These are phyloP conservation scores for Eucalyptus regnans DNA, from an alignment of 345 rosid species.

Conservation along the genomic window DNA sequence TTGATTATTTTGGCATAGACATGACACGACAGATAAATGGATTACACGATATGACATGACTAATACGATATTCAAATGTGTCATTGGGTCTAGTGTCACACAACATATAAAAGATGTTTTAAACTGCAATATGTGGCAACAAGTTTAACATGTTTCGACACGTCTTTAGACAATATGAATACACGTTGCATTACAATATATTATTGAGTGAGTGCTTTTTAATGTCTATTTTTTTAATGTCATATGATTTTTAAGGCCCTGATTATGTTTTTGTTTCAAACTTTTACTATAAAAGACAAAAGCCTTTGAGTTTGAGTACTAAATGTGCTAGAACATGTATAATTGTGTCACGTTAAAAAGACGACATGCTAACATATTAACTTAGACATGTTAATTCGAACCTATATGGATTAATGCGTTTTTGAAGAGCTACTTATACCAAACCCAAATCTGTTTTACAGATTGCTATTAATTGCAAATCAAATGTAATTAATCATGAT, in stretches of 20 bases:
- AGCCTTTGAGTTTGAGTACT: background rate
- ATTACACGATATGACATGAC: background rate
- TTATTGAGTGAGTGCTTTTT: background rate
- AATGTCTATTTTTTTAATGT: background rate
- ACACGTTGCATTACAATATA: background rate
- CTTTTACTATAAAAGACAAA: background rate
- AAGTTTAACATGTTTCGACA: background rate
- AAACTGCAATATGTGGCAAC: background rate
- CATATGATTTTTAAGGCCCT: background rate
- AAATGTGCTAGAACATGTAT: background rate
- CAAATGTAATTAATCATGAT: background rate
- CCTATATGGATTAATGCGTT: background rate
- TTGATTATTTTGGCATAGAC: background rate
- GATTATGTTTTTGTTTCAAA: background rate
- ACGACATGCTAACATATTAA: background rate
- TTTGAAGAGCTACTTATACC: background rate
- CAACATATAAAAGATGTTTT: background rate
- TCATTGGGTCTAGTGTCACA: background rate
- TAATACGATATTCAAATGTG: background rate
- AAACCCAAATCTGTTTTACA: background rate
- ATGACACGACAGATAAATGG: background rate
- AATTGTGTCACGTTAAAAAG: background rate
- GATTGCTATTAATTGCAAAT: background rate
- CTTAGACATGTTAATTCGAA: background rate
- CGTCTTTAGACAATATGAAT: background rate